Percentiles rank a stretch among this genome's conserved stretches.
These are phyloP conservation scores for Dalbergia oliveri DNA, from an alignment of 306 rosid genomes.

Conservation along the genomic window DNA sequence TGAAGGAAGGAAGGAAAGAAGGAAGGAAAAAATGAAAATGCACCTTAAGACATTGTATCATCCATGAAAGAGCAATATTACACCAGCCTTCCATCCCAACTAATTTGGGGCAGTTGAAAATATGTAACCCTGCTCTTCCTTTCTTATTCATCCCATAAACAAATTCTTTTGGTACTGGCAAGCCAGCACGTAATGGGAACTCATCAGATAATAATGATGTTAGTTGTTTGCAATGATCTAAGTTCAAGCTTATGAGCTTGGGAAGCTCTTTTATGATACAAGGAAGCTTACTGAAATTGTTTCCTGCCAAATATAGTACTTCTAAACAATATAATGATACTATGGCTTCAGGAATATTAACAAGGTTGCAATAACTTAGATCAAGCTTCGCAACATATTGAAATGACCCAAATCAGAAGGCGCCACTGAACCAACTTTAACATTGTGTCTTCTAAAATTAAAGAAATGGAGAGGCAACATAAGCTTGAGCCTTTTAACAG, in stretches of 20 bases:
- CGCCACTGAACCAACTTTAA: neutral
- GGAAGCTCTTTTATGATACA: neutral
- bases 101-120: neutral
- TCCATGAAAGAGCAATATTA: neutral
- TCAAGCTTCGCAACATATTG: neutral
- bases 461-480: too few species aligned
- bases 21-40: too few species aligned
- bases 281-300: neutral
- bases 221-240: neutral
- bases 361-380: neutral
- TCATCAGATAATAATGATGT: neutral
- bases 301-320: neutral
- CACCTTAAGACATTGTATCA: neutral
- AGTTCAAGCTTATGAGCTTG: neutral
- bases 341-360: neutral
- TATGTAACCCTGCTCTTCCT: neutral
- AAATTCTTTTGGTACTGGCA: neutral
- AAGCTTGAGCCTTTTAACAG: neutral
- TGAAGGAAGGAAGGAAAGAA: neutral
- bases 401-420: neutral
- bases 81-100: neutral
- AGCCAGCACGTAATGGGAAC: neutral
- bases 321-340: neutral
- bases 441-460: too few species aligned
- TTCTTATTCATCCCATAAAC: too few species aligned